Evolutionary conservation across 2,329 filamentous ascomycete genomes (phyloP), one percentile per base, ranked within the genome.

Genomic region (Cordyceps cateniannulata): DNA sequence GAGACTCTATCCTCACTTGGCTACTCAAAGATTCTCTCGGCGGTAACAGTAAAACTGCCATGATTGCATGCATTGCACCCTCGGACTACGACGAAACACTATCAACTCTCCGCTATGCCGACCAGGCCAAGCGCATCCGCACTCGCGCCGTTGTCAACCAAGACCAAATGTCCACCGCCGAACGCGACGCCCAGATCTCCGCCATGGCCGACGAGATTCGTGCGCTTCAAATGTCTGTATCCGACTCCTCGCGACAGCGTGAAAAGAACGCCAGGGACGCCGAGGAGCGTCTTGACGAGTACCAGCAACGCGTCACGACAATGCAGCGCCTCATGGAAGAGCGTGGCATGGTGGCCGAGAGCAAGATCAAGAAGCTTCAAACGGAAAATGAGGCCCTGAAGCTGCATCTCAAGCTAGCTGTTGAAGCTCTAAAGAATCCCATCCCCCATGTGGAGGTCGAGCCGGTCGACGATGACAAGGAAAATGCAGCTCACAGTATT

Each of bases 261-360:
- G 91, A 95, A 74, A 88, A 90, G 71, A 90, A 93, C 67, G 88
- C 86, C 60, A 85, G 88, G 67, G 81, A 88, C 42, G 87, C 91
- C 65, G 90, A 92, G 65, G 91, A 95, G 72, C 88, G 88, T 67
- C 79, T 99, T 25, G 95, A 98, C 68, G 92, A 96, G 73, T 99
- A 98, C 75, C 95, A 99, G 77, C 86, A 87, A 65, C 90, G 93
- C 69, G 95, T 99, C 20, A 82, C 85, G 52, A 85, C 88, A 61
- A 92, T 99, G 89, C 92, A 98, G 74, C 87, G 93, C 62, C 85
- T 96, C 74, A 97, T 97, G 93, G 93, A 98, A 73, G 95, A 99
- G 76, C 89, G 88, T 64, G 86, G 89, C 63, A 88, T 96, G 73
- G 90, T 98, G 16, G 88, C 90, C 32, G 93, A 98, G 71, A 91